Evolutionary conservation across 1,284 basidiomycete species (phyloP).

Genomic region (Cutaneotrichosporon sp.): DNA sequence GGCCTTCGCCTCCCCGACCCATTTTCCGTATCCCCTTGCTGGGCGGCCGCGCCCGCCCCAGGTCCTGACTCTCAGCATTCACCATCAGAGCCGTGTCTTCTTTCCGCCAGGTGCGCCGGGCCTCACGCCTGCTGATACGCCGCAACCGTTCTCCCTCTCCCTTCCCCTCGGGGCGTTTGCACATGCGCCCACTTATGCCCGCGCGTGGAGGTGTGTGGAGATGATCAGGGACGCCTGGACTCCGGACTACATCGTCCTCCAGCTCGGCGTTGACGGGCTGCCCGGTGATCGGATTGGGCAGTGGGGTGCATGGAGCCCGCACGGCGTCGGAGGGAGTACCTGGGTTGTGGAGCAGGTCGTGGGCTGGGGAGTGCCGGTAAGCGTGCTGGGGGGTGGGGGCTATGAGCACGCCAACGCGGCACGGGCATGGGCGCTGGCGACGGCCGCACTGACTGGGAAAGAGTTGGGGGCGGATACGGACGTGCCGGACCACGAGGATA

Average conservation of each 20-base stretch:
- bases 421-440: conserved; percentile 76
- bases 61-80: conserved; percentile 75
- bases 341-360: conserved; percentile 63
- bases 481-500: conserved; percentile 67
- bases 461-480: conserved; percentile 55
- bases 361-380: conserved; percentile 59
- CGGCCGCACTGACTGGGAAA: conserved; percentile 63
- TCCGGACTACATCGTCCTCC: conserved; percentile 74
- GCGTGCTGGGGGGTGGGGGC: conserved; percentile 57
- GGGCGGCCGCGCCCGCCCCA: conserved; percentile 43
- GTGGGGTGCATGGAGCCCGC: conserved; percentile 68
- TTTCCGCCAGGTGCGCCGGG: conserved; percentile 56
- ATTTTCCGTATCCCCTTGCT: conserved; percentile 9
- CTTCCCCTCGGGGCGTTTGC: conserved; percentile 67
- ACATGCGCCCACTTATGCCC: conserved; percentile 57
- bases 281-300: conserved; percentile 68
- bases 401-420: conserved; percentile 77
- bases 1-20: conserved; percentile 57
- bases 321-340: conserved; percentile 61
- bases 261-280: conserved; percentile 81
- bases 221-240: conserved; percentile 59
- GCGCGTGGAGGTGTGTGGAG: conserved; percentile 62
- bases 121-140: conserved; percentile 51
- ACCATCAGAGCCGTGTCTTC: conserved; percentile 74
- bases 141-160: conserved; percentile 69